Base-by-base conservation (phyloP, 495 filamentous ascomycete species). In the Penicillium arizonense region DNA sequence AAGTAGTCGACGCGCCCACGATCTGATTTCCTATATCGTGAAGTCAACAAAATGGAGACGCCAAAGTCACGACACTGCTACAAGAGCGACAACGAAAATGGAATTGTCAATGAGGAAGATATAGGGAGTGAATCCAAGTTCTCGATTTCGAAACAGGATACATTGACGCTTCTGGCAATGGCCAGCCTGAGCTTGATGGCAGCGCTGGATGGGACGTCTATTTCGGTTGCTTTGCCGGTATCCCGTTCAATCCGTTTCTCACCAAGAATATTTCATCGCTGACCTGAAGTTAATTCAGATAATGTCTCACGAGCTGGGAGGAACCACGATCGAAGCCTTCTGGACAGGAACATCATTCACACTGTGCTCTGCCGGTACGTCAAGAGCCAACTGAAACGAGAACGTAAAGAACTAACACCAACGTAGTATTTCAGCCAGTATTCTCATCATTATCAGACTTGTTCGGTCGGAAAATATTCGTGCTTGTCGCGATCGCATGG, bases 161-260 rank as follows among this genome's bases (percentile, higher is more conserved):
- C 1, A 1, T 18, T 18, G 18, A 18, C 18, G 18, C 18, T 18
- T 18, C 1, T 1, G 18, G 18, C 18, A 1, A 18, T 90, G 35
- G 72, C 74, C 12, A 69, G 82, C 14, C 70, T 88, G 41, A 79
- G 79, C 4, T 64, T 89, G 36, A 83, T 84, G 69, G 83, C 80
- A 4, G 85, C 87, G n/a, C 68, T 90, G 20, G 87, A 90, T 64
- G 85, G 83, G 2, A 89, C 87, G 4, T 87, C 83, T 6, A 71
- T 90, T 14, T 83, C 82, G n/a, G 83, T 88, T 23, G 87, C 87
- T 9, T 68, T 90, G 38, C 86, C 87, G 0, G 81, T 84, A 69
- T 30, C 69, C 62, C 16, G 20, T 18, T 1, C 18, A 1, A 1
- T 1, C 18, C 18, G n/a, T 18, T 18, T 18, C 18, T n/a, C 24